Percentiles rank a stretch among this genome's conserved stretches.
These are phyloP conservation scores for Naganishia cerealis DNA, from an alignment of 1,284 basidiomycete genomes.

Conservation along the genomic window DNA sequence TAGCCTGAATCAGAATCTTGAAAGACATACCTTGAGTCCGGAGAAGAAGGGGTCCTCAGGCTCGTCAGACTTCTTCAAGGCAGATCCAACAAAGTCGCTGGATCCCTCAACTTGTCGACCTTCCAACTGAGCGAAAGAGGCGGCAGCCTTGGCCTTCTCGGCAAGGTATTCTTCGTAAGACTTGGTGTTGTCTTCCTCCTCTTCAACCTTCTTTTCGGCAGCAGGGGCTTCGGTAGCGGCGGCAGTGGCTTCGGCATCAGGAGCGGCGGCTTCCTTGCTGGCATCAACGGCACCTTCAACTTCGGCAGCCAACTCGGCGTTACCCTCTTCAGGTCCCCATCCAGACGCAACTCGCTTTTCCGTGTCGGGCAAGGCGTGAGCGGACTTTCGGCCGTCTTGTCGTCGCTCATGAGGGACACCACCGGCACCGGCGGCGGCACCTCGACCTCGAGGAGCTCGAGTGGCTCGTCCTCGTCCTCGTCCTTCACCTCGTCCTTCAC, in stretches of 20 bases:
- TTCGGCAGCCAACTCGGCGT: slow-evolving; percentile 64
- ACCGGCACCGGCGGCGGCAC: slow-evolving; percentile 40
- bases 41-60: slow-evolving; percentile 51
- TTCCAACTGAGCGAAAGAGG: slow-evolving; percentile 41
- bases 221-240: slow-evolving; percentile 38
- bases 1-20: neutral
- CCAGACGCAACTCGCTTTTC: slow-evolving; percentile 88
- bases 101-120: slow-evolving; percentile 41
- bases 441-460: slow-evolving; percentile 38
- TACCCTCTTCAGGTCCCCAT: slow-evolving; percentile 86
- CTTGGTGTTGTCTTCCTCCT: slow-evolving; percentile 88
- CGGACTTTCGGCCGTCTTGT: slow-evolving; percentile 47
- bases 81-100: slow-evolving; percentile 44
- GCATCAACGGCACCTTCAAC: slow-evolving; percentile 51
- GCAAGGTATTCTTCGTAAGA: slow-evolving; percentile 56
- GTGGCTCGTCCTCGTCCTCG: slow-evolving; percentile 47
- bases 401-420: slow-evolving; percentile 41
- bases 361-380: slow-evolving; percentile 63
- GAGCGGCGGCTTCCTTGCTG: slow-evolving; percentile 53
- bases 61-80: slow-evolving; percentile 49
- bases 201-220: slow-evolving; percentile 57
- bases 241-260: slow-evolving; percentile 41
- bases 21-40: slow-evolving; percentile 47
- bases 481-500: slow-evolving; percentile 47
- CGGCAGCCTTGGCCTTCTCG: slow-evolving; percentile 45